Conservation (phyloP, 2,329 filamentous ascomycete species). For the Alternaria metachromatica region DNA sequence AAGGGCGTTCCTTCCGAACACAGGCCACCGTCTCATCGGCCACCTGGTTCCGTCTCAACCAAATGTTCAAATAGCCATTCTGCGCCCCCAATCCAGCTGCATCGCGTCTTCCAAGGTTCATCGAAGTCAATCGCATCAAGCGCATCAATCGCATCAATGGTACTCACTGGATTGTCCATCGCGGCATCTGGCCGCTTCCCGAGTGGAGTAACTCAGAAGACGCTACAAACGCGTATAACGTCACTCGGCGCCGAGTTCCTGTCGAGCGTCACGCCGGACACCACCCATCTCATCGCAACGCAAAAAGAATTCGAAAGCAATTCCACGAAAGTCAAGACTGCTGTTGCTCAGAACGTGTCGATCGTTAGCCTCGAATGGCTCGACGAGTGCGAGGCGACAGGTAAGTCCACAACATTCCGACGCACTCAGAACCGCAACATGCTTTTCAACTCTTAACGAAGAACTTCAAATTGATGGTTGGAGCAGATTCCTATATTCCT, state of each 20-base stretch:
- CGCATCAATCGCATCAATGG: conserved; percentile 18
- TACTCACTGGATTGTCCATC: conserved; percentile 60
- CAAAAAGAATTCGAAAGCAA: conserved; percentile 59
- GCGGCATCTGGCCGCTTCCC: conserved; percentile 68
- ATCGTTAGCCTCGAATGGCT: conserved; percentile 69
- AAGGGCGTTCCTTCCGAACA: conserved; percentile 4
- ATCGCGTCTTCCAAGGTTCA: neutral
- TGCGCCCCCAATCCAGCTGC: neutral
- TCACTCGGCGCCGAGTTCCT: conserved; percentile 59
- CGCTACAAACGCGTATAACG: conserved; percentile 56
- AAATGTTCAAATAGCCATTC: conserved; percentile 18
- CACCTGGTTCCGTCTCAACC: conserved; percentile 5
- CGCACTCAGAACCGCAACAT: neutral
- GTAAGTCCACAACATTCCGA: conserved; percentile 23
- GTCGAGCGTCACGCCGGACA: conserved; percentile 57
- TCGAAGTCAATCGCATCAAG: neutral
- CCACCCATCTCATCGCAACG: conserved; percentile 65
- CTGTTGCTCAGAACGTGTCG: conserved; percentile 55
- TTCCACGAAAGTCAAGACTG: conserved; percentile 61
- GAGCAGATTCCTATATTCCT: conserved; percentile 41
- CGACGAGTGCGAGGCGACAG: conserved; percentile 59
- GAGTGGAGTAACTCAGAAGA: conserved; percentile 56
- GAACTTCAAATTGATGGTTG: neutral
- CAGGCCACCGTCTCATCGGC: conserved; percentile 6
- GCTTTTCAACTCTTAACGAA: neutral